Conservation (phyloP, 176 grass and related monocot genomes). For the Ensete glaucum region DNA sequence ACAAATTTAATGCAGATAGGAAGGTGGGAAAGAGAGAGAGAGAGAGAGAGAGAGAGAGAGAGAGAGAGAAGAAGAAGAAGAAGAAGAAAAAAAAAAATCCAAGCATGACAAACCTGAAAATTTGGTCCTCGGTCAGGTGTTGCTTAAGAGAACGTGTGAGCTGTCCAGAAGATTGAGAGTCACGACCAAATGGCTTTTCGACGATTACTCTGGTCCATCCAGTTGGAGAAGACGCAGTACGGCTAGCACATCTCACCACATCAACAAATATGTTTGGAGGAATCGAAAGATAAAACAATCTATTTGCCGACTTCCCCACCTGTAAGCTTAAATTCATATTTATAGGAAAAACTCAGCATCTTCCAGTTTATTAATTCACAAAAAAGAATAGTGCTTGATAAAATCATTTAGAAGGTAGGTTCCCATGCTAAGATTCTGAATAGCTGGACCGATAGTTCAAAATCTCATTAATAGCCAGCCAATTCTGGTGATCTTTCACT, state of each 20-base stretch:
- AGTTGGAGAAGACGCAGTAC: constrained; percentile 35
- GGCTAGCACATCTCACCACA: constrained; percentile 71
- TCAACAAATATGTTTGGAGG: constrained; percentile 94
- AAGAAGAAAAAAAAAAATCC: background rate
- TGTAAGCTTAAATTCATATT: constrained; percentile 17
- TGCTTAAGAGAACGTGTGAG: constrained; percentile 69
- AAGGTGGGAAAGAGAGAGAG: background rate
- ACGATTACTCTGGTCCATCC: constrained; percentile 94
- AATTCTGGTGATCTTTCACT: background rate
- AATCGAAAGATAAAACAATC: constrained; percentile 87
- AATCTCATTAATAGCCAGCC: background rate
- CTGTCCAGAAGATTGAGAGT: constrained; percentile 67
- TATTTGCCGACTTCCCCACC: constrained; percentile 55
- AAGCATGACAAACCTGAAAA: constrained; percentile 48
- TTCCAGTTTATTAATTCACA: background rate
- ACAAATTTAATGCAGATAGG: no score
- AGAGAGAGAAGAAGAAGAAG: no score
- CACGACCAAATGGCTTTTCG: constrained; percentile 91
- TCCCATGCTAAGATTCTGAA: background rate
- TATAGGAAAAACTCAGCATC: background rate
- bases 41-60: background rate
- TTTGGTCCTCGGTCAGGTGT: constrained; percentile 73
- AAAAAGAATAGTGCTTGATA: no score
- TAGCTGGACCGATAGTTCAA: no score
- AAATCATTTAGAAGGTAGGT: background rate